These are phyloP conservation scores for Ceratocystis huliohia DNA, from an alignment of 2,329 filamentous ascomycete species.

Conservation along the genomic window DNA sequence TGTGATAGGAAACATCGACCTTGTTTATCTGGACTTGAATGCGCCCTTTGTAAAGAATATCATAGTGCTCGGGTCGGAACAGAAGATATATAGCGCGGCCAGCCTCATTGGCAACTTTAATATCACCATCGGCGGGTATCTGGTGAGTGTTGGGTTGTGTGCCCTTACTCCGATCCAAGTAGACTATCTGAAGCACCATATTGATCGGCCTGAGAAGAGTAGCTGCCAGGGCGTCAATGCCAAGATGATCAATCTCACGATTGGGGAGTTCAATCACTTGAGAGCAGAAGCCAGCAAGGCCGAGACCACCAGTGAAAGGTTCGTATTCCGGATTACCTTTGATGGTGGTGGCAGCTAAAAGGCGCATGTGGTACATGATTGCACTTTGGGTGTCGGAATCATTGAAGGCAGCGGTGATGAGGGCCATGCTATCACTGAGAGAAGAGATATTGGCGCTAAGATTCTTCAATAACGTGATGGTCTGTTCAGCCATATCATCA, in stretches of 20 bases:
- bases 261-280: conserved; percentile 59
- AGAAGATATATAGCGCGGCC: conserved; percentile 44
- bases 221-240: conserved; percentile 63
- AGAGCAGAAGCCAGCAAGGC: conserved; percentile 55
- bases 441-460: conserved; percentile 34
- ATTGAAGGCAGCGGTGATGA: conserved; percentile 61
- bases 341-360: conserved; percentile 75
- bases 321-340: conserved; percentile 61
- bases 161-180: conserved; percentile 76
- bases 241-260: conserved; percentile 84
- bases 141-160: conserved; percentile 60
- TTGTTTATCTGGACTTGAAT: conserved; percentile 30
- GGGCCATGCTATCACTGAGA: conserved; percentile 32
- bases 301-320: conserved; percentile 53
- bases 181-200: conserved; percentile 75
- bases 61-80: conserved; percentile 76
- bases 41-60: conserved; percentile 65
- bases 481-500: conserved; percentile 74
- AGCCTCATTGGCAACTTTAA: conserved; percentile 32
- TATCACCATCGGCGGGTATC: conserved; percentile 44
- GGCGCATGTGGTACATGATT: conserved; percentile 74
- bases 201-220: conserved; percentile 66
- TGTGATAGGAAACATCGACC: conserved; percentile 42
- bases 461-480: conserved; percentile 52
- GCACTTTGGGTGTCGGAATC: conserved; percentile 51